Conservation (phyloP, 2,329 filamentous ascomycete genomes). For the Sporothrix luriei region DNA sequence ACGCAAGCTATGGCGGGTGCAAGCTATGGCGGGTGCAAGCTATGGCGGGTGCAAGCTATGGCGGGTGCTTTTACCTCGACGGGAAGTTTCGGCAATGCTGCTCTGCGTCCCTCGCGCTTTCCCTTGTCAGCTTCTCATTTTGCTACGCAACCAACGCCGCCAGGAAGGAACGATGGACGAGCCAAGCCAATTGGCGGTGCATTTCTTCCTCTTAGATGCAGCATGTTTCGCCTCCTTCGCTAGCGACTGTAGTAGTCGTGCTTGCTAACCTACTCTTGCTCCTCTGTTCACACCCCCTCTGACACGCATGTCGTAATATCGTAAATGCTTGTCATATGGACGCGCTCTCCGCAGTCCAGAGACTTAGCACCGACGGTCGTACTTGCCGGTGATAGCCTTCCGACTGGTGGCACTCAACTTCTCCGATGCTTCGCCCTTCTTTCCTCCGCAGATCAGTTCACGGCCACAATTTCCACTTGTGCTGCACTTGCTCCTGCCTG, state of each 20-base stretch:
- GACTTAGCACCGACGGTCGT: neutral
- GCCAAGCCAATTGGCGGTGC: no score
- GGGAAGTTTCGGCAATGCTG: neutral
- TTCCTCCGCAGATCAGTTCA: slow-evolving; percentile 15
- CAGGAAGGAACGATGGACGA: neutral
- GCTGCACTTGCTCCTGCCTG: neutral
- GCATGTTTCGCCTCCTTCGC: slow-evolving; percentile 1
- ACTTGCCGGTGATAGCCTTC: slow-evolving; percentile 15
- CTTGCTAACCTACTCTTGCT: slow-evolving; percentile 5
- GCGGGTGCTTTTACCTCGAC: neutral
- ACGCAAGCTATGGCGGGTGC: neutral
- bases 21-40: neutral
- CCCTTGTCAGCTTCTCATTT: neutral
- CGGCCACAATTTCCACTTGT: neutral
- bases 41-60: neutral
- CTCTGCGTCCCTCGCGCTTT: slow-evolving; percentile 10
- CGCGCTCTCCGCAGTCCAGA: slow-evolving; percentile 4
- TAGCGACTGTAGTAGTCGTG: slow-evolving; percentile 12
- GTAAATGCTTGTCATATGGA: slow-evolving; percentile 10
- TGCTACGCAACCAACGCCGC: neutral
- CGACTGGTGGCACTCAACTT: slow-evolving; percentile 20
- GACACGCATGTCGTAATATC: neutral
- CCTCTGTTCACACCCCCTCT: slow-evolving; percentile 4
- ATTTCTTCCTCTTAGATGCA: neutral
- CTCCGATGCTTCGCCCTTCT: neutral